Conservation (phyloP, 495 filamentous ascomycete species). For the Aspergillus sclerotioniger region DNA sequence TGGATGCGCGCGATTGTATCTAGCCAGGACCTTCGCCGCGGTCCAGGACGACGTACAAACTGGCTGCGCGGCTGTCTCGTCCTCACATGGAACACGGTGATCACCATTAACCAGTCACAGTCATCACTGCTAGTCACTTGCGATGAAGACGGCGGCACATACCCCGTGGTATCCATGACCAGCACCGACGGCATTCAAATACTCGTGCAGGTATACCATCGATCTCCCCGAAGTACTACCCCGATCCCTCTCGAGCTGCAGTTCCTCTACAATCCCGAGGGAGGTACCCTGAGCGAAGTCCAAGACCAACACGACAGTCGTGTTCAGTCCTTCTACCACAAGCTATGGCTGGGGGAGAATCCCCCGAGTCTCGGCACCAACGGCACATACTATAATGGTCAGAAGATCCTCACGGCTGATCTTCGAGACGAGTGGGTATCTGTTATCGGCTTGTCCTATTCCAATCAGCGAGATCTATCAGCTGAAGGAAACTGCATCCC, state of each 20-base stretch:
- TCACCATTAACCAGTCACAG: not conserved
- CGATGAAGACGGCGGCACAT: not conserved
- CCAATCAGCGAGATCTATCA: not conserved
- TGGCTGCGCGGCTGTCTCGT: not conserved
- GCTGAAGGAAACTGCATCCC: not conserved
- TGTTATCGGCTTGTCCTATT: not conserved
- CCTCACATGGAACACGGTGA: not conserved
- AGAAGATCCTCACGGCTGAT: not conserved
- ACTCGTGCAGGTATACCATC: not conserved
- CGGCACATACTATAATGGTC: not conserved
- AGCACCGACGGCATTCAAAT: not conserved
- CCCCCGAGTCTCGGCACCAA: not conserved
- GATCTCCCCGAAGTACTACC: not conserved
- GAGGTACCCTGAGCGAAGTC: not conserved
- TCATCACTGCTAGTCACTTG: not conserved
- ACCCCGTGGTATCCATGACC: not conserved
- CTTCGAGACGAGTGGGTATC: not conserved
- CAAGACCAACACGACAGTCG: not conserved
- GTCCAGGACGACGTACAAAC: not conserved
- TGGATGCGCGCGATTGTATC: not conserved
- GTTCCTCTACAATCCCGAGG: not conserved
- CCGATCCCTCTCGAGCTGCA: not conserved
- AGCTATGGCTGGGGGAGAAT: not conserved
- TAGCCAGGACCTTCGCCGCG: not conserved
- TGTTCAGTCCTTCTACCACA: not conserved